Conservation (phyloP, 202 grass and related monocot genomes). For the Musa balbisiana region DNA sequence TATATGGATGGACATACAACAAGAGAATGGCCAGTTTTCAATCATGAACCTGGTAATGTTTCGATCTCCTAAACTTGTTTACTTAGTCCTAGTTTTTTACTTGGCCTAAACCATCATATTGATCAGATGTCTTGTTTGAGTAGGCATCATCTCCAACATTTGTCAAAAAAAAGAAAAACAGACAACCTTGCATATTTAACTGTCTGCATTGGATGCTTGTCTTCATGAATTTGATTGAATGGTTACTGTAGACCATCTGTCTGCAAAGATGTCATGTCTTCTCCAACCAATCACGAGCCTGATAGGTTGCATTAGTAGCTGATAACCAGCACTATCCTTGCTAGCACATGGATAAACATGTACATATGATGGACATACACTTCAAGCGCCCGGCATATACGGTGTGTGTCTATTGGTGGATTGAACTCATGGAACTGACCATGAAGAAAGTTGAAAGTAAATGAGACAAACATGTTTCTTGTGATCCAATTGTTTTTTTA, state of each 20-base stretch:
- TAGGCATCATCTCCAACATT: conserved; percentile 5
- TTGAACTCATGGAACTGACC: too few species aligned
- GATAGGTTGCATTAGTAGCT: too few species aligned
- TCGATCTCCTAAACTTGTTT: not conserved
- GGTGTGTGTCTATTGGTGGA: too few species aligned
- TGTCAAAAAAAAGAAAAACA: not conserved
- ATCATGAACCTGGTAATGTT: conserved; percentile 45
- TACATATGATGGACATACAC: too few species aligned
- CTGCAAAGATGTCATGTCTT: not conserved
- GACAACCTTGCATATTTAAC: not conserved
- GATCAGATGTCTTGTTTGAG: not conserved
- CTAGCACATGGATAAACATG: too few species aligned
- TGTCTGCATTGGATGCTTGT: not conserved
- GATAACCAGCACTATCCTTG: too few species aligned
- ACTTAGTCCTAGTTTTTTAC: not conserved
- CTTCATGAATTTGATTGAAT: not conserved
- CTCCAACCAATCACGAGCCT: not conserved
- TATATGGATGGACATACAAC: conserved; percentile 32
- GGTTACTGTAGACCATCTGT: too few species aligned
- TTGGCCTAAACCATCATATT: not conserved
- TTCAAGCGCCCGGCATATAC: too few species aligned
- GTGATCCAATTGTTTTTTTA: too few species aligned
- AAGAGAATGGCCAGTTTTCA: conserved; percentile 32
- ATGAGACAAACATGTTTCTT: too few species aligned
- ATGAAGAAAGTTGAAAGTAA: too few species aligned